Percentiles rank a stretch among this genome's conserved stretches.
Conservation (phyloP, 306 rosid species). For the Myrica gale region DNA sequence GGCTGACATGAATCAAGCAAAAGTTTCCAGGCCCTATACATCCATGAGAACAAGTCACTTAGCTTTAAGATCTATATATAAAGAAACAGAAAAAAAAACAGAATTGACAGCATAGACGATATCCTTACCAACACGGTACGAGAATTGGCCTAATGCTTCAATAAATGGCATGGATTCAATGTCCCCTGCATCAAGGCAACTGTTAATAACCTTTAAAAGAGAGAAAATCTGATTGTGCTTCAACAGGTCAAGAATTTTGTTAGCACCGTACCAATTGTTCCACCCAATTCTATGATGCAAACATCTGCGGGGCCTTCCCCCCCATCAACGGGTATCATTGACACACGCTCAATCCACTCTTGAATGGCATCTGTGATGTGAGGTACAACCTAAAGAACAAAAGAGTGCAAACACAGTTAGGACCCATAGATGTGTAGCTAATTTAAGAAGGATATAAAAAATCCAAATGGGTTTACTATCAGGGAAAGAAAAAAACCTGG, state of each 20-base stretch:
- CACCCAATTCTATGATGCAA: constrained; percentile 89
- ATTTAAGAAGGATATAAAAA: constrained; percentile 11
- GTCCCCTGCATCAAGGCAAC: constrained; percentile 62
- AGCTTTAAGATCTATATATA: not conserved
- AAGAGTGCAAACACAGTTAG: not conserved
- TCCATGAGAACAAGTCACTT: constrained; percentile 8
- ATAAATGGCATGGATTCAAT: constrained; percentile 83
- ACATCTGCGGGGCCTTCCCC: constrained; percentile 81
- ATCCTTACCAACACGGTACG: constrained; percentile 74
- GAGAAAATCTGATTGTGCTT: not conserved
- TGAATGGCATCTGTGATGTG: constrained; percentile 86
- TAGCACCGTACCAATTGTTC: constrained; percentile 66
- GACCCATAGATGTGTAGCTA: not conserved
- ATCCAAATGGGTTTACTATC: constrained; percentile 6
- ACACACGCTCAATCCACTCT: constrained; percentile 89
- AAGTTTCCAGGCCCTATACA: constrained; percentile 66
- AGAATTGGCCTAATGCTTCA: constrained; percentile 87
- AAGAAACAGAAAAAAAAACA: not conserved
- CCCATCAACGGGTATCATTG: constrained; percentile 77
- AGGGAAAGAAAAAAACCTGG: constrained; percentile 47
- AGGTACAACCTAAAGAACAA: constrained; percentile 66
- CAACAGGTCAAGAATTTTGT: not conserved
- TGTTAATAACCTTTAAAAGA: constrained; percentile 12
- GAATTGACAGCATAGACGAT: not conserved
- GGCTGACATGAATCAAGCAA: constrained; percentile 83